phyloP scores from a whole-genome alignment of 2,329 filamentous ascomycete genomes.

The Arthroderma sp. region DNA sequence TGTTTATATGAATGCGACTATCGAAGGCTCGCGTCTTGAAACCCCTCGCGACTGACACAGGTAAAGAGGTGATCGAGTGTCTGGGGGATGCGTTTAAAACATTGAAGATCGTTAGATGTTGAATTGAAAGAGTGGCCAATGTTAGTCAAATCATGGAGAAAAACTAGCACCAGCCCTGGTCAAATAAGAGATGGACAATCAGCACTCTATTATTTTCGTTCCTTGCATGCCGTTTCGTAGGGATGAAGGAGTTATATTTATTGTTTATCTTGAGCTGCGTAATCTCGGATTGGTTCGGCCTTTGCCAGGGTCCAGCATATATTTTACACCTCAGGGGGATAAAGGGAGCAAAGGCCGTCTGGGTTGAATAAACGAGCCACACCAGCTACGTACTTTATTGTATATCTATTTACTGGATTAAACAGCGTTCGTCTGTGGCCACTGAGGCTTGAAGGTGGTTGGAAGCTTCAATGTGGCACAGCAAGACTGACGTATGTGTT shows the following conservation, averaged over 20 bases:
- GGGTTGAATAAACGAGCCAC: background rate
- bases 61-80: background rate
- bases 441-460: background rate
- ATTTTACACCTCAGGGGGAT: background rate
- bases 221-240: background rate
- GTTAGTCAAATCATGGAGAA: too few relatives aligned
- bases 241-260: background rate
- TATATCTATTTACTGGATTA: too few relatives aligned
- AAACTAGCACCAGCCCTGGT: background rate
- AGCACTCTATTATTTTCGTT: background rate
- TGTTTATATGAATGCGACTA: background rate
- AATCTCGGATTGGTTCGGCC: constrained; percentile 1
- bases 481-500: background rate
- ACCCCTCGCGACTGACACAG: background rate
- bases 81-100: background rate
- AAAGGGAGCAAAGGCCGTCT: background rate
- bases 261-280: background rate
- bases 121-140: too few relatives aligned
- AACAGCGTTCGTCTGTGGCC: background rate
- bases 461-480: background rate
- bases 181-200: background rate
- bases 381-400: background rate
- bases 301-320: background rate
- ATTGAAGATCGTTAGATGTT: background rate
- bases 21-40: background rate